Base-by-base conservation (phyloP, 2,329 filamentous ascomycete genomes). In the Penicillium hordei region DNA sequence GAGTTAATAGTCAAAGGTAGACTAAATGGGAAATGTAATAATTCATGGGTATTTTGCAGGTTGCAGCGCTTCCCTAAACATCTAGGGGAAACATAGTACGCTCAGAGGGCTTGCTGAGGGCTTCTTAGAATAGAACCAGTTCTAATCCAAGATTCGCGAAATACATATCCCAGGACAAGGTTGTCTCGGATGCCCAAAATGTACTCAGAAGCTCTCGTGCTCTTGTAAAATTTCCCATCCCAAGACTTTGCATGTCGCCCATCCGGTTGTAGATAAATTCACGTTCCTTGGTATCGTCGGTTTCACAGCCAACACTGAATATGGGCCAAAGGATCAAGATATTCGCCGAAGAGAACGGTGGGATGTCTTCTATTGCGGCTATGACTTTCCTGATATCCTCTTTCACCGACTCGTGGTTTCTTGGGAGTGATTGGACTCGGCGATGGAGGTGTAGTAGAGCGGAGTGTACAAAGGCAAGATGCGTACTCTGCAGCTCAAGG, bases 221-320 rank as follows among this genome's bases (percentile, higher is more conserved):
- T 40, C 69, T 63, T 5, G 69, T 68, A 42, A 67, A 70, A 34
- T 71, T 71, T 0, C 69, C 69, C 66, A 71, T 63, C 3, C 69
- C 69, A 19, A 66, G 58, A 7, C 33, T 58, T 49, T 67, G 63
- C 67, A 71, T 70, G n/a, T 66, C 64, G 3, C 44, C 48, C 69
- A 71, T 71, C 17, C 69, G 62, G 5, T 50, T 49, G 40, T 68
- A 58, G 42, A 70, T 66, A 15, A 58, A 45, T 0, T 59, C 29
- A 1, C 66, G 61, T 42, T 70, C 64, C 1, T 38, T 50, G 3
- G 13, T 15, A 12, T 59, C 44, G 33, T 65, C 57, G 1, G 65
- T 71, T 45, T 71, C 70, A 50, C 69, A 72, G 1, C 69, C 70
- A 5, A 60, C 67, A 33, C 61, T 72, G n/a, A 72, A 72, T n/a